Base-by-base conservation (phyloP, 2,329 filamentous ascomycete species). In the Fusarium musae region DNA sequence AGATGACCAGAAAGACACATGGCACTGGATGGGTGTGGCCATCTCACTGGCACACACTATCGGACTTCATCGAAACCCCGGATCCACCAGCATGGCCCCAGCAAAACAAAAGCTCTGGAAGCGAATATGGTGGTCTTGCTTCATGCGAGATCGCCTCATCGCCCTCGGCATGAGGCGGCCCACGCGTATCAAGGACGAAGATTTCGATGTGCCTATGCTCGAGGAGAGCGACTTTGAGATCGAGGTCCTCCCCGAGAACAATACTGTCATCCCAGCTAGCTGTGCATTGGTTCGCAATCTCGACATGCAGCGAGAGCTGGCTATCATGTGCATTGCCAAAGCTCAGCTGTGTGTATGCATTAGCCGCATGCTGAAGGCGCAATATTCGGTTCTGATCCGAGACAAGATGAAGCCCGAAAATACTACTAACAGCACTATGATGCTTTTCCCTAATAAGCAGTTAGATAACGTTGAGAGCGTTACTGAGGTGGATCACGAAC, bases 11-110 rank as follows among this genome's bases (percentile, higher is more conserved):
- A 98, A 98, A 82, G 96, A 98, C 81, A 98, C 95, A 50, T 98
- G 96, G 93, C 95, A 98, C 80, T 98, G 95, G 96, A 97, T 98
- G 93, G 96, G 96, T 23, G 94, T 98, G 42, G 96, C 95, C 46
- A 93, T 97, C 67, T 97, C 95, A 17, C 86, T 98, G 52, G 95
- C 95, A 59, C 94, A 97, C 81, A 97, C 95, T 17, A 97, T 98
- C 73, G 95, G 96, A 10, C 87, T 98, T 23, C 95, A 98, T 82
- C 93, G 95, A 71, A 93, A 97, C 77, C 94, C 95, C 4, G 85
- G 84, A 26, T 92, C 91, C 64, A 94, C 93, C 13, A 91, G 89
- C 75, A 94, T 97, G 89, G 88, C 93, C 43, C 82, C 85, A 6
- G 87, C 89, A 59, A 92, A 93, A 78, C 93, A 95, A 79, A 93